Evolutionary conservation across 202 grass and related monocot species (phyloP), one percentile per base, ranked within the genome.

Genomic region (Panicum hallii): DNA sequence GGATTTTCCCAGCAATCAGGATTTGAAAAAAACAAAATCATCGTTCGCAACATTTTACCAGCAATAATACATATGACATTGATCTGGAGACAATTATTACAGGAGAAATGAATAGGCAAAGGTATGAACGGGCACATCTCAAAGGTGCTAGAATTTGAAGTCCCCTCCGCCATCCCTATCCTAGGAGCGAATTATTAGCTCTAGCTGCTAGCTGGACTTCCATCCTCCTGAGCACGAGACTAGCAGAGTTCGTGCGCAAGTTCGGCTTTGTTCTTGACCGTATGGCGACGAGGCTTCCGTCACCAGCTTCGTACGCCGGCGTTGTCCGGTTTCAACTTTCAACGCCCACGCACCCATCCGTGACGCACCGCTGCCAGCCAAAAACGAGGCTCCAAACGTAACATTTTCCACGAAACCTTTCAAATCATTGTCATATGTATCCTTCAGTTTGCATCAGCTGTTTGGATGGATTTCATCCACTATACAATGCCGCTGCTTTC

Each of bases 251-350:
- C 4, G 61, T 40, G 71, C 11, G 4, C 70, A 46, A 89, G n/a
- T 85, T 81, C 14, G 62, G 48, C 50, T 74, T 60, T 17, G 30
- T 42, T 16, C 52, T 67, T 67, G 80, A 84, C 81, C 11, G 4
- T 9, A 11, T 41, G 34, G 5, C 13, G 47, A 22, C 0, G 58
- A 16, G 16, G 1, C 1, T 2, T 40, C 40, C 2, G 36, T 67
- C 34, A 7, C n/a, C 43, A 46, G 10, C 20, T 34, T 34, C 19
- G 67, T 5, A 9, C 67, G 14, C 32, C 47, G 14, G 20, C 23
- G 23, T 53, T 40, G 55, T 22, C 64, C 6, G 11, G 48, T 62
- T 82, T 5, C 60, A 32, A 32, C 1, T 63, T 32, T 74, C 80
- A 40, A 40, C 80, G 38, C 23, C 47, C 57, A 88, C 86, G 47